Evolutionary conservation across 352 stramenopile genomes (phyloP).

Genomic region (Elongisporangium prolatum): DNA sequence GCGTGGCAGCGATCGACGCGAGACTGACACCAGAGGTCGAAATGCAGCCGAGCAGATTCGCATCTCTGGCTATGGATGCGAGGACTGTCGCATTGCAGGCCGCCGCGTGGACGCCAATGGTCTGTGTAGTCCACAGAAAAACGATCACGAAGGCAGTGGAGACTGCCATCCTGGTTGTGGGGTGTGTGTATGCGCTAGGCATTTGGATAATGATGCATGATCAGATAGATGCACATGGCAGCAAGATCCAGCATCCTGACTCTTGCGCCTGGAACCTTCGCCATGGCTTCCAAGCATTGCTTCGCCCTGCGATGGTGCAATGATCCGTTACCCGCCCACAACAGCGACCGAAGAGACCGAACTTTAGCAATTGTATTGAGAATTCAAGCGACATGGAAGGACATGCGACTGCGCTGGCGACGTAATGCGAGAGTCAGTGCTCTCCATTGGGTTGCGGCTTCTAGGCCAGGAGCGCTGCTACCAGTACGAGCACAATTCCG

Average conservation of each 20-base stretch:
- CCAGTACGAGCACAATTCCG: background rate
- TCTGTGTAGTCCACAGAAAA: background rate
- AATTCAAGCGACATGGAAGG: background rate
- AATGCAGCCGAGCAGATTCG: background rate
- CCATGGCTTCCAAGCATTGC: background rate
- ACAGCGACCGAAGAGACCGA: background rate
- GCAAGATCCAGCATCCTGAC: background rate
- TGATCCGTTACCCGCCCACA: background rate
- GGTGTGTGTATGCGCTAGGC: background rate
- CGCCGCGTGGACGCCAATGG: background rate
- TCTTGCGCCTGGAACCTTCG: background rate
- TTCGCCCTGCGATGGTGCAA: background rate
- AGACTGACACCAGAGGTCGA: slow-evolving; percentile 19
- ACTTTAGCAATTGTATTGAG: background rate
- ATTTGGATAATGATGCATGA: background rate
- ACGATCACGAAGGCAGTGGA: background rate
- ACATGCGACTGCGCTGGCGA: background rate
- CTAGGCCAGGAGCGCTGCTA: background rate
- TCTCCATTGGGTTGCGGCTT: background rate
- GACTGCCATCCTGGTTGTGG: background rate
- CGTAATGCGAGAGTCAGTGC: background rate
- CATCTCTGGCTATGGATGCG: background rate
- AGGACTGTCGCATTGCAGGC: background rate
- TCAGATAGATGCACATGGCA: background rate
- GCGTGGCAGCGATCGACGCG: slow-evolving; percentile 11